Evolutionary conservation across 768 basidiomycete species (phyloP).

Genomic region (Podaxis sp.): DNA sequence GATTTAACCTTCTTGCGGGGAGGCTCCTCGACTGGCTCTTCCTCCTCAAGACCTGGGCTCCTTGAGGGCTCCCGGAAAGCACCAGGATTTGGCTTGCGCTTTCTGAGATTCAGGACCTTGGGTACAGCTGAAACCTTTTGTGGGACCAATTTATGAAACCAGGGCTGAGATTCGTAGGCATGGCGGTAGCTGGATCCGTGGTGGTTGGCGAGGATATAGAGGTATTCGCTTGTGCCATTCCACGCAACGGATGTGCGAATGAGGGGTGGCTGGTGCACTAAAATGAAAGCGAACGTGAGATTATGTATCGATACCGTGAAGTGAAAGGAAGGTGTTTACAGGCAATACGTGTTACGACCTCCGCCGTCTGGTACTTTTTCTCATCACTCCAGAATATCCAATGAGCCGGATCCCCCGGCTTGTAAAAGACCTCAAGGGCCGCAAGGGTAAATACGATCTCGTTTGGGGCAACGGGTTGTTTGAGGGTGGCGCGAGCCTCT

Average conservation of each 20-base stretch:
- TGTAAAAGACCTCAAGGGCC: conserved; percentile 59
- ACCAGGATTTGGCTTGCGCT: conserved; percentile 30
- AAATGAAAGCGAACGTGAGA: conserved; percentile 10
- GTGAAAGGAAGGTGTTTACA: conserved; percentile 38
- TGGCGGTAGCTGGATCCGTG: conserved; percentile 33
- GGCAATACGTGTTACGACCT: conserved; percentile 51
- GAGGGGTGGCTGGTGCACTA: conserved; percentile 39
- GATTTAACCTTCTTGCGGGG: conserved; percentile 28
- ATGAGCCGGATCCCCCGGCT: conserved; percentile 54
- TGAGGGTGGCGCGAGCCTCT: conserved; percentile 37
- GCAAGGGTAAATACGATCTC: conserved; percentile 54
- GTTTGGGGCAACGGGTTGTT: conserved; percentile 38
- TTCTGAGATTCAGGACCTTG: conserved; percentile 32
- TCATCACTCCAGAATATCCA: conserved; percentile 65
- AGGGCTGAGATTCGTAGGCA: conserved; percentile 29
- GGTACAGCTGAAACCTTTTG: conserved; percentile 28
- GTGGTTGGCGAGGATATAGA: conserved; percentile 33
- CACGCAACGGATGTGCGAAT: conserved; percentile 42
- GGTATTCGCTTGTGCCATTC: conserved; percentile 42
- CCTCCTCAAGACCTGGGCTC: conserved; percentile 25
- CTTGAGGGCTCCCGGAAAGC: conserved; percentile 27
- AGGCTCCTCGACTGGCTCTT: conserved; percentile 28
- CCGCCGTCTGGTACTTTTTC: conserved; percentile 47
- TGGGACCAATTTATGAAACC: conserved; percentile 34
- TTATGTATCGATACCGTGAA: background rate